phyloP scores from a whole-genome alignment of 768 basidiomycete genomes.

The Podaxis sp. region DNA sequence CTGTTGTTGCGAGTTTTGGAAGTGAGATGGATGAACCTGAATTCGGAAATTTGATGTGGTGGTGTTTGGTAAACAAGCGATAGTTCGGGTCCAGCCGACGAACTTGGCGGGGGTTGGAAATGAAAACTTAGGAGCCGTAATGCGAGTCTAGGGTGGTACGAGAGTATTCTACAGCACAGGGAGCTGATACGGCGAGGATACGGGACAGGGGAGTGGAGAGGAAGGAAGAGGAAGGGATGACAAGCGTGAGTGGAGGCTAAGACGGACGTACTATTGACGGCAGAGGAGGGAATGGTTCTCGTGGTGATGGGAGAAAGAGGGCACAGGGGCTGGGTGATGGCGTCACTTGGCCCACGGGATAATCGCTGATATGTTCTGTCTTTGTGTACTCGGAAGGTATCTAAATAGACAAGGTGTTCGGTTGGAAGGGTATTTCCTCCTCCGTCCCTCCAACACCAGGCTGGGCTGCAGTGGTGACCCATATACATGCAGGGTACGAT shows the following conservation, averaged over 20 bases:
- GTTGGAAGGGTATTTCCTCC: neutral
- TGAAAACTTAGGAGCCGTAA: neutral
- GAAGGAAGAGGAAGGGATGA: neutral
- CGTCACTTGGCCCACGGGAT: slow-evolving; percentile 15
- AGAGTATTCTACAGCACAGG: neutral
- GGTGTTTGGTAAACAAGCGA: slow-evolving; percentile 4
- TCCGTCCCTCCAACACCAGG: neutral
- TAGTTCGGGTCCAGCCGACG: slow-evolving; percentile 2
- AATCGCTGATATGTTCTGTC: slow-evolving; percentile 16
- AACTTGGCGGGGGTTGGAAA: slow-evolving; percentile 6
- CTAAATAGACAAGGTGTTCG: slow-evolving; percentile 9
- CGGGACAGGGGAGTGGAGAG: neutral
- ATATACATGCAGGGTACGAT: neutral
- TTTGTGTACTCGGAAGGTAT: slow-evolving; percentile 8
- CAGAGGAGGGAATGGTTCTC: slow-evolving; percentile 15
- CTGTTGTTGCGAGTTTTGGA: neutral
- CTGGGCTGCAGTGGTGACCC: neutral
- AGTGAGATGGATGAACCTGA: neutral
- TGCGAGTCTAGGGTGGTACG: neutral
- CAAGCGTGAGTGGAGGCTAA: slow-evolving; percentile 14
- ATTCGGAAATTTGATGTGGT: slow-evolving; percentile 8
- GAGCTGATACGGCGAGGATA: neutral
- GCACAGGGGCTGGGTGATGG: slow-evolving; percentile 15
- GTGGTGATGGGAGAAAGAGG: slow-evolving; percentile 14
- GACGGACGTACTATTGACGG: slow-evolving; percentile 10